Evolutionary conservation across 108 stramenopile genomes (phyloP).

Genomic region (Discostella pseudostelligera): DNA sequence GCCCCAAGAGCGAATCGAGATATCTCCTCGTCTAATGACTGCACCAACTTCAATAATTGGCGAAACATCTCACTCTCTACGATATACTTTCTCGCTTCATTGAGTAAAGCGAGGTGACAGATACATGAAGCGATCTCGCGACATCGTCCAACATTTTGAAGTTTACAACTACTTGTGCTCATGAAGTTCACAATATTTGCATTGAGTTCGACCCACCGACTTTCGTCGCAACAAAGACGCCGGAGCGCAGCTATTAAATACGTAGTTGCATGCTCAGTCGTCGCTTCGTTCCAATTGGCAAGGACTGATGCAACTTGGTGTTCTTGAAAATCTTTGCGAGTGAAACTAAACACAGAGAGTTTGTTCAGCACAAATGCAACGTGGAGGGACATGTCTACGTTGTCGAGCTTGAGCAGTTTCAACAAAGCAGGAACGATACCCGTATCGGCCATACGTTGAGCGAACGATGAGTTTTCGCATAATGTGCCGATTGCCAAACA

Average conservation of each 20-base stretch:
- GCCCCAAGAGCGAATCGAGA: constrained; percentile 71
- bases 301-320: constrained; percentile 38
- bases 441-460: constrained; percentile 34
- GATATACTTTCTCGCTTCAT: constrained; percentile 49
- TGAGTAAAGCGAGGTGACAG: constrained; percentile 56
- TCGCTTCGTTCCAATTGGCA: constrained; percentile 14
- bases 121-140: constrained; percentile 70
- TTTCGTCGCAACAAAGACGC: constrained; percentile 36
- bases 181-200: constrained; percentile 33
- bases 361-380: constrained; percentile 71
- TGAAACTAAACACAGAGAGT: constrained; percentile 47
- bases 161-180: constrained; percentile 16
- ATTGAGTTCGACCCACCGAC: constrained; percentile 13
- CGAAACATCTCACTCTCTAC: constrained; percentile 45
- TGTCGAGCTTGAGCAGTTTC: constrained; percentile 34
- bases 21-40: constrained; percentile 64
- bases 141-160: constrained; percentile 52
- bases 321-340: constrained; percentile 4
- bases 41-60: constrained; percentile 31
- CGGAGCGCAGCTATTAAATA: constrained; percentile 69
- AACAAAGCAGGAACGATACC: constrained; percentile 32
- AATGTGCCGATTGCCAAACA: constrained; percentile 75
- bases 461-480: constrained; percentile 32
- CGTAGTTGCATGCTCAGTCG: constrained; percentile 40
- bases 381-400: constrained; percentile 64